These are phyloP conservation scores for Xerocomus potaroensis DNA, from an alignment of 768 basidiomycete species.

Conservation along the genomic window DNA sequence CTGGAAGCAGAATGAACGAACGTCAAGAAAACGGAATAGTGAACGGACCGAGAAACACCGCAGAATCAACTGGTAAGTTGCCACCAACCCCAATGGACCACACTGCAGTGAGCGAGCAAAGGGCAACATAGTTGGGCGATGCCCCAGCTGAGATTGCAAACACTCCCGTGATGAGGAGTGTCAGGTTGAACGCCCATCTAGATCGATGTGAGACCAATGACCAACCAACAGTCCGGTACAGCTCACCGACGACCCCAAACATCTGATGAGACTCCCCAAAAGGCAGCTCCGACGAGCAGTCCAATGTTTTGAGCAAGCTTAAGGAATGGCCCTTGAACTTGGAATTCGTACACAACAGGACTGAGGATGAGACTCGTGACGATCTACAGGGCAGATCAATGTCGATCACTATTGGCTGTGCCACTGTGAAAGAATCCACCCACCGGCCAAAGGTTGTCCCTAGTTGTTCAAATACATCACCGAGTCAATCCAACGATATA, in stretches of 20 bases:
- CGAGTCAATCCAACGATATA: background rate
- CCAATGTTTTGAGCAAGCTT: slow-evolving; percentile 72
- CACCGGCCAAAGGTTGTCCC: slow-evolving; percentile 74
- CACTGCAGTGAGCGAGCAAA: slow-evolving; percentile 50
- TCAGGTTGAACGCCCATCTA: slow-evolving; percentile 65
- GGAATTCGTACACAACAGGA: slow-evolving; percentile 63
- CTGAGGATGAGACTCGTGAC: slow-evolving; percentile 63
- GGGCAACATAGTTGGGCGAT: slow-evolving; percentile 46
- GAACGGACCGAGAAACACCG: slow-evolving; percentile 63
- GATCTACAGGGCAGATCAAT: slow-evolving; percentile 34
- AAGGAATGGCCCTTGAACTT: slow-evolving; percentile 55
- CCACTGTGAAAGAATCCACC: slow-evolving; percentile 16
- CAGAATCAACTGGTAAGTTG: slow-evolving; percentile 71
- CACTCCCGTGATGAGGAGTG: slow-evolving; percentile 59
- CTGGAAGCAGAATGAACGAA: slow-evolving; percentile 27
- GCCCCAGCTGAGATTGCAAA: slow-evolving; percentile 64
- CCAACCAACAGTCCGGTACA: background rate
- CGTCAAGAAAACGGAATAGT: background rate
- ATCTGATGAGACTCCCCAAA: slow-evolving; percentile 67
- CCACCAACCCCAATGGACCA: slow-evolving; percentile 72
- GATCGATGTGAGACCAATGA: slow-evolving; percentile 5
- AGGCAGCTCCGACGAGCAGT: slow-evolving; percentile 60
- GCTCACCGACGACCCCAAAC: slow-evolving; percentile 64
- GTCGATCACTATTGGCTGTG: background rate
- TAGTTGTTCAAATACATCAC: slow-evolving; percentile 24